These are phyloP conservation scores for Hericium erinaceus DNA, from an alignment of 768 basidiomycete species.

Conservation along the genomic window DNA sequence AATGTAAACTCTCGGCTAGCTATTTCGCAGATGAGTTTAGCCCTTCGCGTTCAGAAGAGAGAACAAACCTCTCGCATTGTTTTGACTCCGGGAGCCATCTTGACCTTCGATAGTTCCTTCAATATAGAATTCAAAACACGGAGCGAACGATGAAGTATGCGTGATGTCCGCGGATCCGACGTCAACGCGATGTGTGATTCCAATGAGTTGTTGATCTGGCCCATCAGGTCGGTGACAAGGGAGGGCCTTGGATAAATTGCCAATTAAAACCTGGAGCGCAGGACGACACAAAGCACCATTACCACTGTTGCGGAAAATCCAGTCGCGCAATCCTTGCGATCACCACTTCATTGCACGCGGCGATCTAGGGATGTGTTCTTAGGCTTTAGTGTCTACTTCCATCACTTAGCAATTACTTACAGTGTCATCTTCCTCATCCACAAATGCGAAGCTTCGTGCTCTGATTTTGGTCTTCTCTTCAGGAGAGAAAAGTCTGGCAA, in stretches of 20 bases:
- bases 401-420: constrained; percentile 29
- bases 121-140: constrained; percentile 55
- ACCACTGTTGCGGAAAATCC: constrained; percentile 75
- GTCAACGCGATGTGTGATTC: constrained; percentile 34
- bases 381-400: constrained; percentile 2
- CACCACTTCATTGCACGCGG: constrained; percentile 55
- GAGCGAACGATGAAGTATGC: constrained; percentile 51
- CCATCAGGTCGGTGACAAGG: constrained; percentile 45
- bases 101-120: constrained; percentile 62
- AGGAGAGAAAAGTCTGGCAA: constrained; percentile 51
- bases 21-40: background rate
- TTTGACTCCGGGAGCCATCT: constrained; percentile 60
- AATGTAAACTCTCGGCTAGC: constrained; percentile 32
- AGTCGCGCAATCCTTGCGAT: constrained; percentile 68
- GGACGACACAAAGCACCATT: background rate
- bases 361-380: constrained; percentile 51
- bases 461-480: constrained; percentile 63
- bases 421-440: constrained; percentile 72
- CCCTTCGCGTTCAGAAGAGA: background rate
- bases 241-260: constrained; percentile 38
- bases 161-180: constrained; percentile 33
- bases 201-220: constrained; percentile 43
- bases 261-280: background rate
- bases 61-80: constrained; percentile 50
- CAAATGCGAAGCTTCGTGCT: constrained; percentile 48